Evolutionary conservation across 495 filamentous ascomycete species (phyloP).

Genomic region (Daldinia caldariorum): DNA sequence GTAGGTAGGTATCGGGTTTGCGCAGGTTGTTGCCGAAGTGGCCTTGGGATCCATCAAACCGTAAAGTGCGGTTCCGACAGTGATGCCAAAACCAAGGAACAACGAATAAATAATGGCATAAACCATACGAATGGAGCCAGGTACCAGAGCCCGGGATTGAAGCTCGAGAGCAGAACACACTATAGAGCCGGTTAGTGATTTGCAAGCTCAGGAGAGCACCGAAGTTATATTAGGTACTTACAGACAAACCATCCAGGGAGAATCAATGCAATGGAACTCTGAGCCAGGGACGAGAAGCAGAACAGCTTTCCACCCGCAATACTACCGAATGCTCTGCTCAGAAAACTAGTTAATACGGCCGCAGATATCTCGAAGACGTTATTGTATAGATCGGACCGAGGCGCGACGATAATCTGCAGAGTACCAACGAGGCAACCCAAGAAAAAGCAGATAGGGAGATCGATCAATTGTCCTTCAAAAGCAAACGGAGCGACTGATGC

Average conservation of each 20-base stretch:
- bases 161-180: slow-evolving; percentile 80
- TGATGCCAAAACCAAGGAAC: slow-evolving; percentile 97
- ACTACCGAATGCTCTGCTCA: slow-evolving; percentile 87
- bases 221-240: slow-evolving; percentile 45
- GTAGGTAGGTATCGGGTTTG: slow-evolving; percentile 66
- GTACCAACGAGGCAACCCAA: slow-evolving; percentile 85
- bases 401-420: slow-evolving; percentile 82
- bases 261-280: slow-evolving; percentile 91
- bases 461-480: slow-evolving; percentile 85
- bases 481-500: slow-evolving; percentile 86
- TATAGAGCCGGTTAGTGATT: slow-evolving; percentile 44
- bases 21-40: slow-evolving; percentile 76
- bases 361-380: slow-evolving; percentile 94
- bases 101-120: slow-evolving; percentile 96
- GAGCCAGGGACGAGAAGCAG: slow-evolving; percentile 92
- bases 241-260: slow-evolving; percentile 85
- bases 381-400: slow-evolving; percentile 79
- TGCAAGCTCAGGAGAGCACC: background rate
- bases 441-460: slow-evolving; percentile 87
- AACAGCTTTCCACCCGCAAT: slow-evolving; percentile 76
- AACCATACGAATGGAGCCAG: slow-evolving; percentile 93
- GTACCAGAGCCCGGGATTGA: slow-evolving; percentile 85
- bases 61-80: slow-evolving; percentile 90
- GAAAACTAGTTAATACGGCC: slow-evolving; percentile 86
- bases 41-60: slow-evolving; percentile 82